phyloP scores from a whole-genome alignment of 2,329 filamentous ascomycete species.

The Talaromyces amestolkiae region DNA sequence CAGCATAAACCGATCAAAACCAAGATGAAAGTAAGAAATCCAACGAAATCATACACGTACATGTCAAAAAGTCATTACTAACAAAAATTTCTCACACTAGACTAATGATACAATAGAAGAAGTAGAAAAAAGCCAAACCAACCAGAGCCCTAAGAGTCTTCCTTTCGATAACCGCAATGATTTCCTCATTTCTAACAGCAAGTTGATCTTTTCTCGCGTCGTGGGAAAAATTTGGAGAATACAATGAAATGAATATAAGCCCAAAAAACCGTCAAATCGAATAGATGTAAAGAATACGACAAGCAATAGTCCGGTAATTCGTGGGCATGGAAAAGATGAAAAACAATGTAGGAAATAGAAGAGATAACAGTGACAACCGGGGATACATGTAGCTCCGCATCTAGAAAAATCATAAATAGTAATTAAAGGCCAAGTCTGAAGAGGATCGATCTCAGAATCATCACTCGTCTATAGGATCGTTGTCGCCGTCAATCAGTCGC shows the following conservation, averaged over 20 bases:
- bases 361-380: not conserved
- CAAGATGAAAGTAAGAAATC: not conserved
- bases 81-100: not conserved
- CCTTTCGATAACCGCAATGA: not conserved
- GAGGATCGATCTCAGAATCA: not conserved
- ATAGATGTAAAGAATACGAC: not conserved
- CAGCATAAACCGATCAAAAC: not conserved
- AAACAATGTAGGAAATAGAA: not conserved
- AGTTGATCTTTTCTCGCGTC: not conserved
- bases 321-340: not conserved
- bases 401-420: conserved; percentile 1
- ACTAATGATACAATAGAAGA: conserved; percentile 4
- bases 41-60: not conserved
- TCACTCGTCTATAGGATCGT: conserved; percentile 31
- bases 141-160: not conserved
- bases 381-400: not conserved
- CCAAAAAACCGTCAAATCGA: not conserved
- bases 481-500: conserved; percentile 45
- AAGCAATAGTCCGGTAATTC: not conserved
- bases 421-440: not conserved
- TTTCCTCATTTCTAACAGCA: not conserved
- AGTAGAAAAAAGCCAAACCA: not conserved
- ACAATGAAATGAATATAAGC: not conserved
- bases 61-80: not conserved
- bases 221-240: not conserved